phyloP scores from a whole-genome alignment of 768 basidiomycete species.

The Boletus reticulatus region DNA sequence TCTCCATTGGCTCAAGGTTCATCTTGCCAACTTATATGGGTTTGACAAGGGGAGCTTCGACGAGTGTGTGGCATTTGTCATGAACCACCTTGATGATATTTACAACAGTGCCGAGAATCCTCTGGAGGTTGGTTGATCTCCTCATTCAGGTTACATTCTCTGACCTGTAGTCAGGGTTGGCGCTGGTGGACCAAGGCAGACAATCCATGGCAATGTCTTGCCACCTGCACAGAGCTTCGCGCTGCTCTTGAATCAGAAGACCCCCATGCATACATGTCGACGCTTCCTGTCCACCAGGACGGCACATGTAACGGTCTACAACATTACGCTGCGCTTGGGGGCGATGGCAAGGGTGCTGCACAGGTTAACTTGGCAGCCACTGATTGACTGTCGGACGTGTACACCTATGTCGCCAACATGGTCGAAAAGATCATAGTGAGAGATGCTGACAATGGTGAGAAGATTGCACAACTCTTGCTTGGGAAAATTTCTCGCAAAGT shows the following conservation, averaged over 20 bases:
- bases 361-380: conserved; percentile 90
- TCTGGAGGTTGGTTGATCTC: conserved; percentile 50
- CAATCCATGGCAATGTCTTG: conserved; percentile 97
- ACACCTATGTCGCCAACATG: conserved; percentile 86
- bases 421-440: conserved; percentile 65
- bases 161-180: conserved; percentile 46
- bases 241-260: conserved; percentile 72
- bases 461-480: conserved; percentile 56
- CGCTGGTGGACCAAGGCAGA: conserved; percentile 92
- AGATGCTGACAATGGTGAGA: conserved; percentile 52
- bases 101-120: conserved; percentile 83
- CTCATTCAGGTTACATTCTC: background rate
- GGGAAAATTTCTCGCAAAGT: conserved; percentile 90
- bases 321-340: conserved; percentile 97
- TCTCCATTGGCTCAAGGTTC: conserved; percentile 93
- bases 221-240: conserved; percentile 87
- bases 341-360: conserved; percentile 80
- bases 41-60: conserved; percentile 94
- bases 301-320: conserved; percentile 98
- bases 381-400: conserved; percentile 91
- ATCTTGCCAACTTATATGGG: conserved; percentile 89
- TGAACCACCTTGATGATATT: conserved; percentile 70
- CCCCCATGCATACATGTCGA: conserved; percentile 54
- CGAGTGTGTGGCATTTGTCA: conserved; percentile 81
- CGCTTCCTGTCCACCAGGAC: conserved; percentile 94